phyloP scores from a whole-genome alignment of 2,329 filamentous ascomycete species.

The Pseudogymnoascus sp. region DNA sequence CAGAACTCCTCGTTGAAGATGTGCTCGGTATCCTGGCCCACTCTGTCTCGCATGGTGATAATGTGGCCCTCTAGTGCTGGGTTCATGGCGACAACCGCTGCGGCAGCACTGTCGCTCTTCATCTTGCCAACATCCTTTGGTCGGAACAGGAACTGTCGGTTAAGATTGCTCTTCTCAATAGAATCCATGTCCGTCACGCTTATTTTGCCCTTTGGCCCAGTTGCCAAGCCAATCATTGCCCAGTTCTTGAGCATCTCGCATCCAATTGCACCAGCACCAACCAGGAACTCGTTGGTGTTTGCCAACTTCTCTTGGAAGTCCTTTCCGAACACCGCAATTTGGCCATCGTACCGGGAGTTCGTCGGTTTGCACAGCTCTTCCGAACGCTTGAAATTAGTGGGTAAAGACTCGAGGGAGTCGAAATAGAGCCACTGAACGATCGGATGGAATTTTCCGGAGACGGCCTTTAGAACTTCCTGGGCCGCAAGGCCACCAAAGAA shows the following conservation, averaged over 20 bases:
- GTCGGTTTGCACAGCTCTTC: constrained; percentile 83
- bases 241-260: constrained; percentile 99
- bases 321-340: constrained; percentile 90
- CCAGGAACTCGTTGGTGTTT: constrained; percentile 86
- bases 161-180: constrained; percentile 98
- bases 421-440: constrained; percentile 95
- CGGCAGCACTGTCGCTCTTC: constrained; percentile 92
- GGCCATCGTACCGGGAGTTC: constrained; percentile 86
- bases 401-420: constrained; percentile 93
- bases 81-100: constrained; percentile 91
- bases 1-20: constrained; percentile 94
- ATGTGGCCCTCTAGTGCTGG: constrained; percentile 86
- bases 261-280: constrained; percentile 93
- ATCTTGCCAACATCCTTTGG: constrained; percentile 87
- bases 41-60: constrained; percentile 75
- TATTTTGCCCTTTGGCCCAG: constrained; percentile 81
- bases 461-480: constrained; percentile 91
- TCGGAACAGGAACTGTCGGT: constrained; percentile 93
- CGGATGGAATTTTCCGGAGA: constrained; percentile 97
- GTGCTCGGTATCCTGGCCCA: constrained; percentile 85
- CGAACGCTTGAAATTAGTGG: constrained; percentile 64
- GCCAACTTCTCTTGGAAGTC: constrained; percentile 91
- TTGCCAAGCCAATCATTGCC: constrained; percentile 95
- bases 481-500: constrained; percentile 91
- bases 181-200: constrained; percentile 96